These are phyloP conservation scores for Talaromyces islandicus DNA, from an alignment of 2,329 filamentous ascomycete species.

Conservation along the genomic window DNA sequence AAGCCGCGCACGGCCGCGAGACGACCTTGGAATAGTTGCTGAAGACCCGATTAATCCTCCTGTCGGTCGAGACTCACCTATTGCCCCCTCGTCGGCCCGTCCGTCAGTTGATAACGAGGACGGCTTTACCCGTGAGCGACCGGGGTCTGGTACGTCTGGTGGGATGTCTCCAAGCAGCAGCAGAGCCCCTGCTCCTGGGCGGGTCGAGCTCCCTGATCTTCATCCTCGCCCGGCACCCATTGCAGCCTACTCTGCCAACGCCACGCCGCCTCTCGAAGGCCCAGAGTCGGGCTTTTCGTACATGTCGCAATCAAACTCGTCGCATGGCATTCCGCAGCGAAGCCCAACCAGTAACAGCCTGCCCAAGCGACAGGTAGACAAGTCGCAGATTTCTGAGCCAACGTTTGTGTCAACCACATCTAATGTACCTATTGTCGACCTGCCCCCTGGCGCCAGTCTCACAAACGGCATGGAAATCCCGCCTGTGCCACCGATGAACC, in stretches of 20 bases:
- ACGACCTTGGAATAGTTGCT: slow-evolving; percentile 48
- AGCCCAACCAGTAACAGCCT: slow-evolving; percentile 23
- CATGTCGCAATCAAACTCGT: slow-evolving; percentile 16
- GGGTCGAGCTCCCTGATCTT: slow-evolving; percentile 28
- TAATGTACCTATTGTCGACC: slow-evolving; percentile 52
- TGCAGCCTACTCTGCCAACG: slow-evolving; percentile 43
- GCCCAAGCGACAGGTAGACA: slow-evolving; percentile 55
- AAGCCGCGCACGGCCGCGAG: slow-evolving; percentile 47
- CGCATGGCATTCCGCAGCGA: slow-evolving; percentile 21
- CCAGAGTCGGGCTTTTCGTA: slow-evolving; percentile 28
- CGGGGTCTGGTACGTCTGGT: slow-evolving; percentile 33
- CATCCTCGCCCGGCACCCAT: slow-evolving; percentile 40
- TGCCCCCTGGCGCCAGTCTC: slow-evolving; percentile 51
- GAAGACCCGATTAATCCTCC: slow-evolving; percentile 35
- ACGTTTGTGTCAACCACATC: slow-evolving; percentile 48
- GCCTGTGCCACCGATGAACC: slow-evolving; percentile 56
- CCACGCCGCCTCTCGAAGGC: slow-evolving; percentile 48
- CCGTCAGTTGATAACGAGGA: slow-evolving; percentile 31
- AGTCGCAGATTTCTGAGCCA: slow-evolving; percentile 58
- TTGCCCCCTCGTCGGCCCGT: slow-evolving; percentile 25
- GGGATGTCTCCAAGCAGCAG: slow-evolving; percentile 32
- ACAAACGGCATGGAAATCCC: slow-evolving; percentile 46
- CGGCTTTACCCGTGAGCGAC: slow-evolving; percentile 25
- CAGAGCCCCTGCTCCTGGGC: slow-evolving; percentile 28
- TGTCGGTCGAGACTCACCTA: slow-evolving; percentile 20